Percentiles rank a stretch among this genome's conserved stretches.
These are phyloP conservation scores for Colletotrichum higginsianum DNA, from an alignment of 2,329 filamentous ascomycete genomes.

Conservation along the genomic window DNA sequence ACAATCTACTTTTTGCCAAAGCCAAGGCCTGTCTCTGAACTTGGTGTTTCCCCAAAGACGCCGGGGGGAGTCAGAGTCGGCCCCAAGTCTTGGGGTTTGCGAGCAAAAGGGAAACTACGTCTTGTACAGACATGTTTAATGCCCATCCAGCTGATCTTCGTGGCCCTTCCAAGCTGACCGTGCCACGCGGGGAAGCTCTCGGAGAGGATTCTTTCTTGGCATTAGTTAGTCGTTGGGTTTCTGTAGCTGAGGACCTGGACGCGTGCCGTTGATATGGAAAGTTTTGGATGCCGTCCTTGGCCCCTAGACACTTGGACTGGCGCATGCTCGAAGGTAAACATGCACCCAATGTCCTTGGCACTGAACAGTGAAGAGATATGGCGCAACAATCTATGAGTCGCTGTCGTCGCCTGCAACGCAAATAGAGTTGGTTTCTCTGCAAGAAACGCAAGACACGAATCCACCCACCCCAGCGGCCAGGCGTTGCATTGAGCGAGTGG, in stretches of 20 bases:
- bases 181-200: conserved; percentile 58
- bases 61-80: not conserved
- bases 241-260: conserved; percentile 9
- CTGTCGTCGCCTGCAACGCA: not conserved
- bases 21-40: not conserved
- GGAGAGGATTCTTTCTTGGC: conserved; percentile 13
- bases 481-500: conserved; percentile 16
- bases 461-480: not conserved
- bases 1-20: not conserved
- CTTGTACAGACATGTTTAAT: conserved; percentile 20
- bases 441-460: conserved; percentile 4
- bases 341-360: too few species aligned
- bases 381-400: conserved; percentile 14
- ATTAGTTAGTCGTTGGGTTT: conserved; percentile 3
- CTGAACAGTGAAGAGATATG: not conserved
- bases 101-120: conserved; percentile 12
- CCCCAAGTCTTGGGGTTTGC: not conserved
- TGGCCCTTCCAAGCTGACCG: conserved; percentile 33
- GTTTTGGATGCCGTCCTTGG: not conserved
- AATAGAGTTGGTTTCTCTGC: conserved; percentile 16
- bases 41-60: not conserved
- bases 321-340: not conserved
- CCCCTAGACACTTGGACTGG: not conserved
- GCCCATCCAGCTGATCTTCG: conserved; percentile 25
- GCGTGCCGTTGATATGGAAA: not conserved